Evolutionary conservation across 2,329 filamentous ascomycete species (phyloP), one percentile per base, ranked within the genome.

Genomic region (Myriosclerotinia duriaeana): DNA sequence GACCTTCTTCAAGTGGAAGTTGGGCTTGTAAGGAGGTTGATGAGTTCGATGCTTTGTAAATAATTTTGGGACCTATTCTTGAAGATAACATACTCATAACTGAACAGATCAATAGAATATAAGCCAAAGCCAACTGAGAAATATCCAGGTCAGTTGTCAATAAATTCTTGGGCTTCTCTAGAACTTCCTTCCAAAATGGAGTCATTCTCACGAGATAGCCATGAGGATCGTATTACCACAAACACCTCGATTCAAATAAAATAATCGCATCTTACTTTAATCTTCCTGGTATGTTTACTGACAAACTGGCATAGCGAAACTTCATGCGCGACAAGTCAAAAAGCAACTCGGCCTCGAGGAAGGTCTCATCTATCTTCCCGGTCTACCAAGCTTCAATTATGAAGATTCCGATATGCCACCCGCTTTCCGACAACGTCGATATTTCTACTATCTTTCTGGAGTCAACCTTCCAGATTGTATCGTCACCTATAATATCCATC

Each of bases 371-470:
- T 87, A 85, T 71, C 80, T 88, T 30, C 78, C 79, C 44, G 85
- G 85, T 34, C 78, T 82, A 61, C 78, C 80, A 4, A 80, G 80
- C 5, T 75, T 79, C 53, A 79, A 80, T 64, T 81, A 81, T 69
- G 83, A 85, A 67, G 86, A 89, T 71, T 87, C 84, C 38, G 86
- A 89, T 69, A 82, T 85, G 78, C 77, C 79, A 66, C 79, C 79
- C 26, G 78, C 80, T 7, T 88, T 87, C 71, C 80, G 85, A 17
- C 86, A 88, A 73, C 80, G 81, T 69, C 81, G 86, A 30, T 87
- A 87, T 73, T 88, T 88, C 72, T 87, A 85, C 76, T 87, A 88
- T 70, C 74, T 88, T 54, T 83, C 80, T 66, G 85, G 85, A 66
- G 76, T 80, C 30, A 78, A 85, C 64, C 81, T 84, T 67, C 76